phyloP scores from a whole-genome alignment of 108 stramenopile species.

The Nitzschia inconspicua region DNA sequence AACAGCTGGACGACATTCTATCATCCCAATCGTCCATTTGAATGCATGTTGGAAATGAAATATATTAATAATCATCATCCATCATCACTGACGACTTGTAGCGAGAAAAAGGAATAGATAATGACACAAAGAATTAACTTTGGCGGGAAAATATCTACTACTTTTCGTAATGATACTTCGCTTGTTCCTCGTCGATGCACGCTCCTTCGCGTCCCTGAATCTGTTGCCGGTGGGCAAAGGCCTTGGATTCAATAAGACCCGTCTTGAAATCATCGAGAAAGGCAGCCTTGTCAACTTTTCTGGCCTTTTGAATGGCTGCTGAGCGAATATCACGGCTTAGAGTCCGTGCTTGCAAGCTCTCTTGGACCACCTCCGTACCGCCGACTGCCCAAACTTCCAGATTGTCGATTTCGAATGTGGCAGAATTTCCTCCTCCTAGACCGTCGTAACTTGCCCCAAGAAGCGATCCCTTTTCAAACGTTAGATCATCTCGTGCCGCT shows the following conservation, averaged over 20 bases:
- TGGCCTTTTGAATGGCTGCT: conserved; percentile 54
- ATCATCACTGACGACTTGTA: too few relatives aligned
- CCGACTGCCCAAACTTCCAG: conserved; percentile 85
- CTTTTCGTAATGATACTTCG: not conserved
- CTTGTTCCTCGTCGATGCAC: conserved; percentile 12
- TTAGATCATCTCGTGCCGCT: conserved; percentile 58
- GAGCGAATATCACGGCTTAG: conserved; percentile 47
- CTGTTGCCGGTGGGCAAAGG: conserved; percentile 68
- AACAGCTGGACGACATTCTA: conserved; percentile 27
- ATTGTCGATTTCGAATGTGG: conserved; percentile 57
- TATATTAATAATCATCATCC: too few relatives aligned
- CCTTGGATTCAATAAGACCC: conserved; percentile 68
- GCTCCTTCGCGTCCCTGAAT: conserved; percentile 53
- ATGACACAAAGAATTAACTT: too few relatives aligned
- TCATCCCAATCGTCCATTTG: too few relatives aligned
- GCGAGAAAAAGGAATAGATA: too few relatives aligned
- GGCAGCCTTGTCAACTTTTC: conserved; percentile 77
- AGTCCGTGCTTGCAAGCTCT: conserved; percentile 50
- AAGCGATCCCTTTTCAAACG: conserved; percentile 69
- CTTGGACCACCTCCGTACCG: conserved; percentile 56
- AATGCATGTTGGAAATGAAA: too few relatives aligned
- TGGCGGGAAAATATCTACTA: not conserved
- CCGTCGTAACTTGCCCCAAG: conserved; percentile 4
- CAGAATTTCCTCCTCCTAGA: conserved; percentile 4
- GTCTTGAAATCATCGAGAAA: conserved; percentile 80